Base-by-base conservation (phyloP, 495 filamentous ascomycete genomes). In the Glonium stellatum region DNA sequence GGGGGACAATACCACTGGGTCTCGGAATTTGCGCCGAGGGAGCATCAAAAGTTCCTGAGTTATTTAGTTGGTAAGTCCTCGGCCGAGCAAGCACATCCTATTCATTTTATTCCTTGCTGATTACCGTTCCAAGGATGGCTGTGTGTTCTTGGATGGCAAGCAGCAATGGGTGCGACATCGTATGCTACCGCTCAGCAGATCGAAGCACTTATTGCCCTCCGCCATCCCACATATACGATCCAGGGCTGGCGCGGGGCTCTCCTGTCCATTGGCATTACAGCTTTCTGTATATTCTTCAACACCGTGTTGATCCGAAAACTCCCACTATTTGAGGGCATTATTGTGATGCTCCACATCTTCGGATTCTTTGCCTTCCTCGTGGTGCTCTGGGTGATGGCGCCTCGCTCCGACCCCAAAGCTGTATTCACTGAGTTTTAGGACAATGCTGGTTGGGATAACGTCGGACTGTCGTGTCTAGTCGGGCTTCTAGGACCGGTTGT, bases 321-420 rank as follows among this genome's bases (percentile, higher is more conserved):
- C 22, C 82, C 84, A 0, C 67, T 79, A 21, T 70, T 87, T 19
- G 82, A 87, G 62, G 77, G 72, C 4, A 54, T 84, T 15, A 77
- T 83, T 36, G 65, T 87, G 27, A 73, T 84, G 19, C 72, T 86
- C 13, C 85, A 87, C 70, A 68, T 85, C 13, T 67, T 79, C 27
- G 82, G 81, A 0, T 77, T 87, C 44, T 84, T 88, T 64, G 81
- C 76, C 6, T 76, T 87, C 36, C 66, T 86, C 23, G 78, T 86
- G 15, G 78, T 80, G 0, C 68, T 87, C 10, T 76, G 77, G 68
- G 75, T 80, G 41, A 39, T 39, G 36, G 36, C 36, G 6, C 36
- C 36, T 39, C 36, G 36, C 36, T 39, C 47, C 25, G 73, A 72
- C 39, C 71, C 76, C 0, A 67, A 71, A 15, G 74, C 70, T 23